Base-by-base conservation (phyloP, 2,329 filamentous ascomycete genomes). In the Fusarium humuli region DNA sequence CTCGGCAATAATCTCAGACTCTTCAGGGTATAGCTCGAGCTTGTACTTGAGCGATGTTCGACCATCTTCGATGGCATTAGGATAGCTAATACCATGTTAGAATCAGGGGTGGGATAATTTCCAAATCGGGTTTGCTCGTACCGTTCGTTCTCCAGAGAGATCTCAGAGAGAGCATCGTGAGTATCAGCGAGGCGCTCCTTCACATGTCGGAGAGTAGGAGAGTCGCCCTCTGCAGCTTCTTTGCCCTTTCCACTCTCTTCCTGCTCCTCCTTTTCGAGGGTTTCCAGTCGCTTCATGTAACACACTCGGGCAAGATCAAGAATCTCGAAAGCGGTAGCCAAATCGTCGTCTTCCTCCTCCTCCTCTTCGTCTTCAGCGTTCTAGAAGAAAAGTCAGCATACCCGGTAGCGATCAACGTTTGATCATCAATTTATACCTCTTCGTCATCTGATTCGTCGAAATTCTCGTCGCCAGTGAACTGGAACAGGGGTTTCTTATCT, bases 91-190 rank as follows among this genome's bases (percentile, higher is more conserved):
- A 48, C 54, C 67, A 56, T 69, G 57, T 55, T 59, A 55, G 37
- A 20, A 16, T 45, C 27, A 59, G 41, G 41, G 40, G 23, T 57
- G 29, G 10, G 29, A 60, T 53, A 50, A 18, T 30, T 37, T 27
- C n/a, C 46, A 41, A 29, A 45, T 10, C 16, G 20, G 20, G 42
- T 10, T 44, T 53, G 20, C 45, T 67, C 79, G 64, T 82, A 90
- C 83, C 92, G 91, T 81, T 98, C 96, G 73, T 96, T 97, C 82
- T 99, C 96, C 29, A 99, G 85, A n/a, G 92, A 97, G 67, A 99
- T 98, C 81, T 99, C 96, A 12, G 94, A 93, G 67, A 98, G 92
- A 59, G 97, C 87, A 78, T 98, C 94, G 79, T 98, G 94, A 11
- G 94, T 97, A 77, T 99, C 96, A 65, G 94, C 94, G 34, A 98